Base-by-base conservation (phyloP, 2,329 filamentous ascomycete genomes). In the Aureobasidium lini region DNA sequence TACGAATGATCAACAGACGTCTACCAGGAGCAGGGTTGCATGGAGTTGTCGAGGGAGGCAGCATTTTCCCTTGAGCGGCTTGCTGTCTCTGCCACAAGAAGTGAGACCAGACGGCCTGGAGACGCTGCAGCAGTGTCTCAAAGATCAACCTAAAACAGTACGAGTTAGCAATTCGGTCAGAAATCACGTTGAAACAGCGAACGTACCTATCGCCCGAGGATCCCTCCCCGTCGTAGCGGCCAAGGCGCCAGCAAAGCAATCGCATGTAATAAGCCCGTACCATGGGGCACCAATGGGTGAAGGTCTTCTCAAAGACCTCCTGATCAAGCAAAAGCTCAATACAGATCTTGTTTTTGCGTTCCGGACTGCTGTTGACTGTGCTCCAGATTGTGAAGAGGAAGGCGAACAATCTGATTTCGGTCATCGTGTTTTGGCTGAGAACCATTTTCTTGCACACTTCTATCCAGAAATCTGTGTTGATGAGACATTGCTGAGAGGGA, bases 211-310 rank as follows among this genome's bases (percentile, higher is more conserved):
- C 57, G 9, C 48, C 10, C n/a, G 69, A 66, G 46, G 83, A 82
- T 9, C 83, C 78, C 48, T 81, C 82, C 15, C 86, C 89, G 32
- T 85, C 83, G 67, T 88, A 88, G 63, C 92, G 82, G 64, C 88
- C 93, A 49, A 96, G 78, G 61, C 91, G 84, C 92, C 92, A 96
- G 73, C 90, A 95, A 23, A 96, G 74, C 52, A 96, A 76, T 48
- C 92, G 89, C 82, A 95, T 94, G 70, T 87, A 96, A 72, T 96
- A 96, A 13, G 90, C 88, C 62, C 92, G 84, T 23, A 96, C 90
- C 92, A 96, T 95, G 0, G 92, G 90, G 68, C 90, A 95, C 91
- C 92, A 96, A 68, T 96, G 90, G 68, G 88, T 93, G 75, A 96
- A 96, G 62, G 90, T 85, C 62, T 83, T 84, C 68, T 89, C 84